These are phyloP conservation scores for Neonectria faginata DNA, from an alignment of 2,329 filamentous ascomycete species.

Conservation along the genomic window DNA sequence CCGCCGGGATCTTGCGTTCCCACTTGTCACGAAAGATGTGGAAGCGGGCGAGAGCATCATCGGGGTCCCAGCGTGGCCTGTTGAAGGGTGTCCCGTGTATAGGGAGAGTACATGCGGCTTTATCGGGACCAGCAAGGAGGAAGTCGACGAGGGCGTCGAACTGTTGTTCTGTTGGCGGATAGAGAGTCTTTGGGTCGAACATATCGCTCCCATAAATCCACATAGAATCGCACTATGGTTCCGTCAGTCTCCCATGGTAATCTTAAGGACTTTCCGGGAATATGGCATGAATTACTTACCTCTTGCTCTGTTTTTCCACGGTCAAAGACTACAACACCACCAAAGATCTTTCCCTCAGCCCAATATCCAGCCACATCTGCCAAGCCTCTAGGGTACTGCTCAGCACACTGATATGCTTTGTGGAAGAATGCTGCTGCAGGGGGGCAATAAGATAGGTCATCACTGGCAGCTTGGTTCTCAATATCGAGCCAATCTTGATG, in stretches of 20 bases:
- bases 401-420: slow-evolving; percentile 21
- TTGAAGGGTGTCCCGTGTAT: slow-evolving; percentile 11
- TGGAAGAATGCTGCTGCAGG: slow-evolving; percentile 18
- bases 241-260: background rate
- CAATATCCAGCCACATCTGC: slow-evolving; percentile 45
- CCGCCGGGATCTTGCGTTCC: slow-evolving; percentile 74
- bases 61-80: slow-evolving; percentile 9
- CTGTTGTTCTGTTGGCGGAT: slow-evolving; percentile 14
- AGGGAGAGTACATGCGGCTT: slow-evolving; percentile 8
- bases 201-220: slow-evolving; percentile 15
- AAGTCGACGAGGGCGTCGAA: slow-evolving; percentile 5
- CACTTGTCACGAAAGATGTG: slow-evolving; percentile 74
- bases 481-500: slow-evolving; percentile 15
- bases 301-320: slow-evolving; percentile 37
- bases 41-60: slow-evolving; percentile 1
- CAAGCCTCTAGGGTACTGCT: slow-evolving; percentile 45
- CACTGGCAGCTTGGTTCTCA: background rate
- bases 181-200: slow-evolving; percentile 7
- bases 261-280: no score
- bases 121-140: background rate
- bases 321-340: slow-evolving; percentile 48
- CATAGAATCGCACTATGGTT: slow-evolving; percentile 12
- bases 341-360: slow-evolving; percentile 47
- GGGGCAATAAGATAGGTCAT: slow-evolving; percentile 6
- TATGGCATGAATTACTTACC: slow-evolving; percentile 7